Conservation (phyloP, 768 basidiomycete genomes). For the Rhizopogon rudus region DNA sequence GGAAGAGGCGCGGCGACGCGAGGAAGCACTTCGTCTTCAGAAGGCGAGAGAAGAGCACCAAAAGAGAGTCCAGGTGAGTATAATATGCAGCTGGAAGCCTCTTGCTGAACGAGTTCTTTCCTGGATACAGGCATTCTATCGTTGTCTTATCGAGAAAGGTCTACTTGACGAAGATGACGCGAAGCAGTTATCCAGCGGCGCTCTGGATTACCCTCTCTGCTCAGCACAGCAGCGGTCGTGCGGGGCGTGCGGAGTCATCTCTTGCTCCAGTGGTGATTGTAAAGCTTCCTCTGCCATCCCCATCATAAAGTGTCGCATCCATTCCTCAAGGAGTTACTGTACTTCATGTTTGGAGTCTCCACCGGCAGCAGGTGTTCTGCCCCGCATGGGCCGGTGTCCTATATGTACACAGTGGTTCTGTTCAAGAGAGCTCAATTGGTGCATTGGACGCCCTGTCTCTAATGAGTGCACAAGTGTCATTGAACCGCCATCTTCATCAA, state of each 20-base stretch:
- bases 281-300: background rate
- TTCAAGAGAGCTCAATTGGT: background rate
- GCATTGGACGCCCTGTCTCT: background rate
- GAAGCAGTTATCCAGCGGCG: background rate
- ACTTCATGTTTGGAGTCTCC: background rate
- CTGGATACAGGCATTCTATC: background rate
- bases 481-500: background rate
- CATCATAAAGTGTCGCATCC: background rate
- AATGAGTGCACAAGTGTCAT: background rate
- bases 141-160: background rate
- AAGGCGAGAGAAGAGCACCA: background rate
- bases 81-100: background rate
- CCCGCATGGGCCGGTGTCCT: background rate
- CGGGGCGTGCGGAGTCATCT: background rate
- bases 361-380: background rate
- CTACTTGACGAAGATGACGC: background rate
- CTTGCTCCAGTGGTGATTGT: background rate
- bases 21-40: background rate
- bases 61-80: background rate
- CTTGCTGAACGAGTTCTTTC: background rate
- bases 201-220: background rate
- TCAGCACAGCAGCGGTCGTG: background rate
- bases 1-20: background rate
- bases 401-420: background rate
- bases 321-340: background rate